Conservation (phyloP, 805 yeast species). For the Debaryomyces maramus region DNA sequence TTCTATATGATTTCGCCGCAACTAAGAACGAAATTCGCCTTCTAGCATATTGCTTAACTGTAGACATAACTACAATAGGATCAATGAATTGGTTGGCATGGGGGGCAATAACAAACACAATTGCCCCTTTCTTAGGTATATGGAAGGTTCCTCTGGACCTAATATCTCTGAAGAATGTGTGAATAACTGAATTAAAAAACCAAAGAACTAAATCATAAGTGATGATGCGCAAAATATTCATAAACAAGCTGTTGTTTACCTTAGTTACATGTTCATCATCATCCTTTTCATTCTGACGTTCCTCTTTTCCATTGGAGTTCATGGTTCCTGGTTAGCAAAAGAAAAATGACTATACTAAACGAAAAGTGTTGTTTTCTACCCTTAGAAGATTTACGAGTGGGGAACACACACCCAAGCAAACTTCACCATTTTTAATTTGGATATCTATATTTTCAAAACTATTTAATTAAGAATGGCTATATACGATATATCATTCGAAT, state of each 20-base stretch:
- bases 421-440: too few relatives aligned
- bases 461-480: too few relatives aligned
- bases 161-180: slow-evolving; percentile 43
- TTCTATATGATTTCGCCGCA: slow-evolving; percentile 37
- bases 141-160: slow-evolving; percentile 38
- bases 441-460: too few relatives aligned
- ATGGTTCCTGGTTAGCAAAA: too few relatives aligned
- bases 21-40: slow-evolving; percentile 37
- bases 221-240: slow-evolving; percentile 1
- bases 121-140: slow-evolving; percentile 38
- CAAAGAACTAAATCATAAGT: slow-evolving; percentile 32
- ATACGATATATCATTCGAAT: too few relatives aligned
- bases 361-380: too few relatives aligned
- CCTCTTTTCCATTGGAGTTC: neutral
- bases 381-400: too few relatives aligned
- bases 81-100: slow-evolving; percentile 46
- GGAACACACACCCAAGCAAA: too few relatives aligned
- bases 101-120: slow-evolving; percentile 43
- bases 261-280: neutral
- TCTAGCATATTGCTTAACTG: slow-evolving; percentile 30
- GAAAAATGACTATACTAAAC: too few relatives aligned
- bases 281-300: neutral
- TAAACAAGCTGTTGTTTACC: neutral
- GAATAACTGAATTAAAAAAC: slow-evolving; percentile 34
- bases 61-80: slow-evolving; percentile 37